phyloP scores from a whole-genome alignment of 805 yeast species.

The Kazachstania martiniae region DNA sequence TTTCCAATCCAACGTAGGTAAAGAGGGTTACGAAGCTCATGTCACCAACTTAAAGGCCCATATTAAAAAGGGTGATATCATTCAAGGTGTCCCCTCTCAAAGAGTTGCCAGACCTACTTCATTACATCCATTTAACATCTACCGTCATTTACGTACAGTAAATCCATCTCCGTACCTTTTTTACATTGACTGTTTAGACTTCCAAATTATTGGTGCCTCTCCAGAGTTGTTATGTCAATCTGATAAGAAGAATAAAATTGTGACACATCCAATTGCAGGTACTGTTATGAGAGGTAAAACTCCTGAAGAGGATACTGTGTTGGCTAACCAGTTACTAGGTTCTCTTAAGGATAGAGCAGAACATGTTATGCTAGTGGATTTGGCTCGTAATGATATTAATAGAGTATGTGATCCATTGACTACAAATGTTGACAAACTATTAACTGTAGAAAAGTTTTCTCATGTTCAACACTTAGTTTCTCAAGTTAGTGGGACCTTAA shows the following conservation, averaged over 20 bases:
- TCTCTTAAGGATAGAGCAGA: constrained; percentile 92
- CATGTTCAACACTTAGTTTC: constrained; percentile 96
- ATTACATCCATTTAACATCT: constrained; percentile 91
- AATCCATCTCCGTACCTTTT: constrained; percentile 97
- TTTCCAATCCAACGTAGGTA: constrained; percentile 84
- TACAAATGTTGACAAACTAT: constrained; percentile 76
- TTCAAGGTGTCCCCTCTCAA: constrained; percentile 98
- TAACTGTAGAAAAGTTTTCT: constrained; percentile 85
- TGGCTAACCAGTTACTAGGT: constrained; percentile 62
- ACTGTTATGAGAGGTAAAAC: constrained; percentile 87
- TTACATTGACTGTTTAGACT: constrained; percentile 82
- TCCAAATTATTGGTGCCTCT: constrained; percentile 94
- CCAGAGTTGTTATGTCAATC: constrained; percentile 88
- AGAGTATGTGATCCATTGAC: constrained; percentile 83
- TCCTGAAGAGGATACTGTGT: constrained; percentile 77
- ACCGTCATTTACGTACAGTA: constrained; percentile 87
- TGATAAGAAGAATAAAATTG: constrained; percentile 57
- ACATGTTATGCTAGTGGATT: constrained; percentile 96
- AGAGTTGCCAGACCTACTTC: constrained; percentile 92
- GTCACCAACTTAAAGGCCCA: constrained; percentile 68
- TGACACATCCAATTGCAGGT: constrained; percentile 98
- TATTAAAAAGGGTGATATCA: constrained; percentile 83
- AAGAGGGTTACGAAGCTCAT: constrained; percentile 82
- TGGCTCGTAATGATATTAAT: constrained; percentile 93
- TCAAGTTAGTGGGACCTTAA: constrained; percentile 83